Conservation (phyloP, 768 basidiomycete species). For the Rhodotorula taiwanensis region DNA sequence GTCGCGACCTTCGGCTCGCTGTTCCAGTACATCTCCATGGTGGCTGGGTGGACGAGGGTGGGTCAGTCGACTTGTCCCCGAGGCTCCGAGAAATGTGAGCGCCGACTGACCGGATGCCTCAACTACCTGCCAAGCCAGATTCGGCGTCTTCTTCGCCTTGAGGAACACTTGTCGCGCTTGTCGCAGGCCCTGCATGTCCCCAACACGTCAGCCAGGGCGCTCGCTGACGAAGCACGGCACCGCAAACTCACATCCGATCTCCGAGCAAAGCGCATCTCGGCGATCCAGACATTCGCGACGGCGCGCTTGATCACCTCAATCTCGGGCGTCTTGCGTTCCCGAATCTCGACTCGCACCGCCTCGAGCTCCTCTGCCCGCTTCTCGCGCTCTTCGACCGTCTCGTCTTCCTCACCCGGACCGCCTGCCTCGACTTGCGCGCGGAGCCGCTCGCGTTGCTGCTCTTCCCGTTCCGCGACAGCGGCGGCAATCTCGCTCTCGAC, state of each 20-base stretch:
- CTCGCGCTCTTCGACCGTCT: constrained; percentile 33
- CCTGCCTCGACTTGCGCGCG: constrained; percentile 16
- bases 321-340: constrained; percentile 44
- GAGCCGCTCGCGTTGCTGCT: constrained; percentile 23
- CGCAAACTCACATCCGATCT: constrained; percentile 63
- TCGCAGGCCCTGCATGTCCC: constrained; percentile 66
- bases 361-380: constrained; percentile 34
- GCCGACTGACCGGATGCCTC: constrained; percentile 54
- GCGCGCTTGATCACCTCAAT: constrained; percentile 57
- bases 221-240: no score
- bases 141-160: constrained; percentile 61
- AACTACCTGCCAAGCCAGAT: constrained; percentile 75
- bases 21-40: constrained; percentile 89
- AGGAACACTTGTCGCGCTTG: constrained; percentile 68
- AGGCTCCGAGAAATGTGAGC: not conserved
- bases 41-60: constrained; percentile 50
- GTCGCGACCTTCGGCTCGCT: constrained; percentile 71
- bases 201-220: no score
- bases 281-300: constrained; percentile 65
- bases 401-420: constrained; percentile 20
- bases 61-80: not conserved
- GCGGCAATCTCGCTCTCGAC: constrained; percentile 38
- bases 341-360: constrained; percentile 24
- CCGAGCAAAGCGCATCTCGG: constrained; percentile 88
- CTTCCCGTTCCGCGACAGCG: constrained; percentile 29